Evolutionary conservation across 176 grass and related monocot species (phyloP), one percentile per base, ranked within the genome.

Genomic region (Oryza glumipatula): DNA sequence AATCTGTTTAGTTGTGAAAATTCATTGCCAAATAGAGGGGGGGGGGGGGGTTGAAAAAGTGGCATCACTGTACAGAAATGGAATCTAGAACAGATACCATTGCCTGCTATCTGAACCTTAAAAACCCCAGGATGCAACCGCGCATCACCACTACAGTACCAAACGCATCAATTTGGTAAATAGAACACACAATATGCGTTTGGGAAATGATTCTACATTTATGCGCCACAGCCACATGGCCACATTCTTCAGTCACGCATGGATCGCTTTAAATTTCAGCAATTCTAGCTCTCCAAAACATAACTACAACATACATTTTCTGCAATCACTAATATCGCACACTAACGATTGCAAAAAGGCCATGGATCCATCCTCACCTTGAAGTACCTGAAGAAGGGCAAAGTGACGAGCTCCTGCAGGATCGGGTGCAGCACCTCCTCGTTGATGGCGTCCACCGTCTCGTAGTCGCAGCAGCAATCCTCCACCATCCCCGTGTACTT

Each of bases 381-480:
- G 67, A 99, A 99, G 63, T 99, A 99, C 76, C 94, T 90, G 74
- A 99, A 99, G 85, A 99, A 99, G 23, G 96, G 91, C 73, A 91
- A 76, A 46, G 63, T 85, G 22, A 99, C 91, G 38, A 99, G 96
- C 9, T 94, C 88, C 77, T 94, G 91, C 52, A 99, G 91, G 52
- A 94, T 89, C 30, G 90, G 89, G 83, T 99, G 82, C 32, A 99
- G 71, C 32, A 94, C 91, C 60, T 91, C 89, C 78, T 86, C 79
- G 38, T 99, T 99, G 76, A 99, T 84, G 30, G 88, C 67, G 45
- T 99, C 86, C 48, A 90, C 89, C 24, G 96, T 96, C 90, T 96
- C 94, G 68, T 92, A 96, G 63, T 94, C 91, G 68, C 93, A 99
- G 80, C 91, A 94, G 79, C 94, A 99, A 77, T 94, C 91, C 89